Evolutionary conservation across 2,329 filamentous ascomycete species (phyloP), one percentile per base, ranked within the genome.

Genomic region (Rhinocladiella mackenziei): DNA sequence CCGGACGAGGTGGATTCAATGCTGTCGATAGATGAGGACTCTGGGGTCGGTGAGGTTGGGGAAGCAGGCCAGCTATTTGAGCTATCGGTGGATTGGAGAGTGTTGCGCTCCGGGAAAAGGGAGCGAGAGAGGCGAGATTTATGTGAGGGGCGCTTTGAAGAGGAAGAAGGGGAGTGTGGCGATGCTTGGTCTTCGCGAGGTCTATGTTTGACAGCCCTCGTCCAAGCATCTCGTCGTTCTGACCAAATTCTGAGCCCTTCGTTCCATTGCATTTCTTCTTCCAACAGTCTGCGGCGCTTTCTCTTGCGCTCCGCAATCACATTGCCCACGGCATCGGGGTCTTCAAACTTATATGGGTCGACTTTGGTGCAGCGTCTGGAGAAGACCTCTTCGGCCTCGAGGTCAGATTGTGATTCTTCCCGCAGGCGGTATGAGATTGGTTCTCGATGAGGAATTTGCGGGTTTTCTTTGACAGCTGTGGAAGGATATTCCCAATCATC

Each of bases 161-260:
- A 33, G 11, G 38, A 30, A 10, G 14, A 20, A 4, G 22, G 26
- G 20, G 19, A 5, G 32, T 41, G 22, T 38, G 29, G 9, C 10
- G 17, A 10, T 17, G 36, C 17, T 25, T 6, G n/a, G n/a, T 22
- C 31, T 3, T 32, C 19, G n/a, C 15, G n/a, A 13, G 54, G 52
- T 31, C 48, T 46, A 22, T 53, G 50, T 31, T 35, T 37, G 17
- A 76, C 77, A 22, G 88, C 89, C 22, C 85, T 83, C 1, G 89
- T 91, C 91, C 91, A 97, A 5, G 80, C 81, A 66, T 95, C 81
- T 36, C 89, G 77, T 46, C 86, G 74, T 20, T 82, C 78, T 47
- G 82, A 77, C 66, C 87, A 97, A 62, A 84, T 84, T n/a, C 81
- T 77, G 44, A 96, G 63, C 0, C 91, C 91, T 26, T 83, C 73